Evolutionary conservation across 176 grass and related monocot genomes (phyloP), one percentile per base, ranked within the genome.

Genomic region (Thalia dealbata): DNA sequence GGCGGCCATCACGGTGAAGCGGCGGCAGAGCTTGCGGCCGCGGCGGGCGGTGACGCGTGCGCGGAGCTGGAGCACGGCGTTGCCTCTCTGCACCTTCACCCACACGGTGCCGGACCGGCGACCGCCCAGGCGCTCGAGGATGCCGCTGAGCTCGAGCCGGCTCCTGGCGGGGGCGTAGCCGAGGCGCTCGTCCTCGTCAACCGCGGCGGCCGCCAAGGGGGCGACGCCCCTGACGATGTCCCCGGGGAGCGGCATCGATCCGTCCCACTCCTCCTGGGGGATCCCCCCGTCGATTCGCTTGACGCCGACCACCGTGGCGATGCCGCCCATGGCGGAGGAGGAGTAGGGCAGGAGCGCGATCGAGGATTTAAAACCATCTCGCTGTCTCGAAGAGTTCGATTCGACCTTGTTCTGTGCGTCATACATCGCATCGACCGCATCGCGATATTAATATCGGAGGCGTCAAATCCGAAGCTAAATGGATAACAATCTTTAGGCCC

Each of bases 151-250:
- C 65, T 68, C 65, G 15, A 35, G 44, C 65, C 65, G 38, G 6
- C 3, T 68, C 65, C 22, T 68, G 65, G 65, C 30, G 19, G 65
- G 43, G 65, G 10, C 16, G n/a, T 3, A 41, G 7, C 10, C 10
- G 30, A 22, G 38, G 19, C 32, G 10, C 32, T 68, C 35, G 18
- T 68, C 71, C 14, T 58, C 28, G 14, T 41, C 71, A 1, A 7
- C 50, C 48, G 28, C 24, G 24, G 12, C 24, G 15, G 50, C 32
- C 32, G 32, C 32, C 32, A 38, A 1, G 15, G 19, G 27, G 6
- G 71, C 71, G 51, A 73, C 71, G 25, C 50, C 71, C 50, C 58
- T 21, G 28, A 73, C 52, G 71, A 73, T 58, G 71, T 73, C 71
- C 3, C 71, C 51, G 18, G 71, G 71, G 71, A 73, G 71, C 9